These are phyloP conservation scores for Backusella macrospora DNA, from an alignment of 192 early-diverging fungal species.

Conservation along the genomic window DNA sequence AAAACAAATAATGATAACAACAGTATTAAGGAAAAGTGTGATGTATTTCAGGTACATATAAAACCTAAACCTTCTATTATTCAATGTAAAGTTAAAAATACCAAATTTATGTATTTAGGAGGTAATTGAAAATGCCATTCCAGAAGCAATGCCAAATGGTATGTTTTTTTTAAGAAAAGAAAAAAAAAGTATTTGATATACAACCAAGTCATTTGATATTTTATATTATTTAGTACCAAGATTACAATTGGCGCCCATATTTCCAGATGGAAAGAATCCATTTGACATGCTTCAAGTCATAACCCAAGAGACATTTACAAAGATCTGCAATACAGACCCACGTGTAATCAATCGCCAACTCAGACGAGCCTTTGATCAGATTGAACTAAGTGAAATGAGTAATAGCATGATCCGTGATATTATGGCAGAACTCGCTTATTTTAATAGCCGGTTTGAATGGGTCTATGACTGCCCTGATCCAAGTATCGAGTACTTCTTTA, in stretches of 20 bases:
- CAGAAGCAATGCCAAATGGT: slow-evolving; percentile 13
- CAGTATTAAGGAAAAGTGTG: neutral
- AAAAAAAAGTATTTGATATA: neutral
- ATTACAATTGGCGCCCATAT: neutral
- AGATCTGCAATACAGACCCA: slow-evolving; percentile 52
- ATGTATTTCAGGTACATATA: neutral
- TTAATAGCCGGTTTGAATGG: slow-evolving; percentile 53
- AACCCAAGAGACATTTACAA: neutral
- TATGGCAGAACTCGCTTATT: slow-evolving; percentile 47
- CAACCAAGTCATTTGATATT: neutral
- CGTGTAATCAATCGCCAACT: slow-evolving; percentile 56
- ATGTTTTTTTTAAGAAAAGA: neutral
- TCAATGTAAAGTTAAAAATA: neutral
- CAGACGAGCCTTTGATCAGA: slow-evolving; percentile 57
- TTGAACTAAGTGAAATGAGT: slow-evolving; percentile 56
- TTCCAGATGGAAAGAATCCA: slow-evolving; percentile 15
- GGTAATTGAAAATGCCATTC: slow-evolving; percentile 6
- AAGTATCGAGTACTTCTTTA: slow-evolving; percentile 45
- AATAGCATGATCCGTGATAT: slow-evolving; percentile 59
- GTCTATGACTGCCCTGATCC: slow-evolving; percentile 35
- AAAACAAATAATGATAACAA: neutral
- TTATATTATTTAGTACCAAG: neutral
- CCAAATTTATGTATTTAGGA: neutral
- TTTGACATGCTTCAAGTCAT: neutral
- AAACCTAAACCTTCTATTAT: neutral